Percentiles rank a stretch among this genome's conserved stretches.
These are phyloP conservation scores for Hypoxylon rickii DNA, from an alignment of 495 filamentous ascomycete species.

Conservation along the genomic window DNA sequence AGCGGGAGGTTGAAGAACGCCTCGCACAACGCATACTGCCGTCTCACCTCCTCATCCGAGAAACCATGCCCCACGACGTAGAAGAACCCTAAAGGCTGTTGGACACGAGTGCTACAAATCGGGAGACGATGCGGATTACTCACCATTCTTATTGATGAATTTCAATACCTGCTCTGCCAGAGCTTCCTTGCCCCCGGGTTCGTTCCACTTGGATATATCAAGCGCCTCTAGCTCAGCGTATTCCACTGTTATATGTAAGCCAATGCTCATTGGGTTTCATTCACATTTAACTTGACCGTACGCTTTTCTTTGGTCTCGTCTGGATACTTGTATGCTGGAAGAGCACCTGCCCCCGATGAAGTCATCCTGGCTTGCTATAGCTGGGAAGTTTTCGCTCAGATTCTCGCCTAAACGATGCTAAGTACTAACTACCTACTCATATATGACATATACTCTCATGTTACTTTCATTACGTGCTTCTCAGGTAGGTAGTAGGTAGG, in stretches of 20 bases:
- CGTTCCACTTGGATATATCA: slow-evolving; percentile 54
- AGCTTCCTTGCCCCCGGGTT: slow-evolving; percentile 55
- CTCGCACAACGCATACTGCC: slow-evolving; percentile 60
- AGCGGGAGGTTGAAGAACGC: slow-evolving; percentile 58
- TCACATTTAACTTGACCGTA: not conserved
- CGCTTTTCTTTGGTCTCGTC: slow-evolving; percentile 19
- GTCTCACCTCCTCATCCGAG: slow-evolving; percentile 58
- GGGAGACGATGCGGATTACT: not conserved
- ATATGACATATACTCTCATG: too few species aligned
- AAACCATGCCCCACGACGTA: slow-evolving; percentile 62
- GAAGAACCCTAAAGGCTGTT: slow-evolving; percentile 50
- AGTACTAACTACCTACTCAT: too few species aligned
- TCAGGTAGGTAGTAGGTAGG: too few species aligned
- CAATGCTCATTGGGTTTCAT: not conserved
- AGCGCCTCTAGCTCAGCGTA: slow-evolving; percentile 51
- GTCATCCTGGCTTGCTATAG: too few species aligned
- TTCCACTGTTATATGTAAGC: slow-evolving; percentile 25
- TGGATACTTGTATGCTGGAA: slow-evolving; percentile 20
- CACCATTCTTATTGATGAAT: slow-evolving; percentile 42
- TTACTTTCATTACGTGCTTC: too few species aligned
- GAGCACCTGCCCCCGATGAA: slow-evolving; percentile 3
- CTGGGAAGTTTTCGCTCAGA: too few species aligned
- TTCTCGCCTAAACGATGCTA: too few species aligned
- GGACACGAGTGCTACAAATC: not conserved
- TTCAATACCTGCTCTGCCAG: slow-evolving; percentile 56